Evolutionary conservation across 2,329 filamentous ascomycete species (phyloP), one percentile per base, ranked within the genome.

Genomic region (Epichloe uncinata): DNA sequence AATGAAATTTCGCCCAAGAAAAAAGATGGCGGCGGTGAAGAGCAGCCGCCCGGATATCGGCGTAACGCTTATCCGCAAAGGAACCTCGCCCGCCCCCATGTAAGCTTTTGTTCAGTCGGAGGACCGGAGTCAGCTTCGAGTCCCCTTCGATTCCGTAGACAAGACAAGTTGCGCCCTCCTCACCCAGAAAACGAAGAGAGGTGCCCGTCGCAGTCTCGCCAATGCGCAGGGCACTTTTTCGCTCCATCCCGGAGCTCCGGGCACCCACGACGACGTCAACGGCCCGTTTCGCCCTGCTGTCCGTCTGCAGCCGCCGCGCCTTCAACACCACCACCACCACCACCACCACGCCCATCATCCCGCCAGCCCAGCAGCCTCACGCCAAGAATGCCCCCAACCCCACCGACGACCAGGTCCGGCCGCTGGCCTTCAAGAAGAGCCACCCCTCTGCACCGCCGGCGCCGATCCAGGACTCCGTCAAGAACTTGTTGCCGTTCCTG

Each of bases 401-500:
- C 8, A 64, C 65, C 30, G 57, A 44, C 11, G 47, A 48, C 45
- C 58, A 65, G 42, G 51, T 60, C 33, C 65, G 66, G 0, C 67
- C 67, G 5, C 52, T 67, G 15, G 66, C 67, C 41, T 63, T 67
- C 49, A 69, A 69, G 58, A 68, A 68, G 60, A 68, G 66, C 53
- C 67, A 69, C 50, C 66, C 0, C 0, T 33, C 26, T 0, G 52
- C 61, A 33, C 65, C 63, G 37, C 66, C 62, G 42, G 60, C 57
- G 43, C 68, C 63, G 47, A 67, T 84, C 54, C 72, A 75, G 53
- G 67, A 76, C 47, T 78, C 77, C 1, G 73, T 86, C 54, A 72
- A 71, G 55, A 66, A 66, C 41, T 75, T 88, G 45, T 78, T 89
- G 33, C 85, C 86, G 1, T 73, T 87, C 44, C 79, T 93, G 45